Conservation (phyloP, 768 basidiomycete genomes). For the Pleurotus pulmonarius region DNA sequence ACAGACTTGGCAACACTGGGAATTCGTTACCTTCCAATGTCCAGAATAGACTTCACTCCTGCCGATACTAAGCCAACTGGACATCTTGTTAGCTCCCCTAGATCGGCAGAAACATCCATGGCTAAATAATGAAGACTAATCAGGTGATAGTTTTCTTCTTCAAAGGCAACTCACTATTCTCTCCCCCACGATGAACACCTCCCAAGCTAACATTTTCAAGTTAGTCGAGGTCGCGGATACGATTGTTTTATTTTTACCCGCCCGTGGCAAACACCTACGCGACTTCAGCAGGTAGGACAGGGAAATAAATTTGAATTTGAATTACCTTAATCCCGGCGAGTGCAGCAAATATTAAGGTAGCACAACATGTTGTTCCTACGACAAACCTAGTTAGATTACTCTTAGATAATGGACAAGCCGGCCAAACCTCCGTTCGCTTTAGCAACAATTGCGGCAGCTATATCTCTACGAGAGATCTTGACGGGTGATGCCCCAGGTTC, state of each 20-base stretch:
- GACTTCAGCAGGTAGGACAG: constrained; percentile 1
- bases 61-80: constrained; percentile 91
- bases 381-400: constrained; percentile 14
- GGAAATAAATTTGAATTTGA: neutral
- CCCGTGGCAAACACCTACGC: constrained; percentile 85
- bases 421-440: constrained; percentile 68
- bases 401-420: neutral
- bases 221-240: neutral
- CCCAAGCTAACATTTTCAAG: constrained; percentile 48
- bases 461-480: constrained; percentile 79
- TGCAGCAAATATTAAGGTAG: constrained; percentile 71
- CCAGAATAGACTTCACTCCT: constrained; percentile 92
- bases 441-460: constrained; percentile 68
- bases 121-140: constrained; percentile 39
- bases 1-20: neutral
- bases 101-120: constrained; percentile 93
- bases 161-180: constrained; percentile 29
- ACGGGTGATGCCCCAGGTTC: constrained; percentile 41
- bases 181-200: constrained; percentile 69
- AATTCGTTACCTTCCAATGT: constrained; percentile 66
- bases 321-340: constrained; percentile 82
- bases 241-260: constrained; percentile 52
- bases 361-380: constrained; percentile 65
- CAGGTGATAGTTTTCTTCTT: neutral
- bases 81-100: constrained; percentile 84